Evolutionary conservation across 2,329 filamentous ascomycete species (phyloP), one percentile per base, ranked within the genome.

Genomic region (Phialemonium atrogriseum): DNA sequence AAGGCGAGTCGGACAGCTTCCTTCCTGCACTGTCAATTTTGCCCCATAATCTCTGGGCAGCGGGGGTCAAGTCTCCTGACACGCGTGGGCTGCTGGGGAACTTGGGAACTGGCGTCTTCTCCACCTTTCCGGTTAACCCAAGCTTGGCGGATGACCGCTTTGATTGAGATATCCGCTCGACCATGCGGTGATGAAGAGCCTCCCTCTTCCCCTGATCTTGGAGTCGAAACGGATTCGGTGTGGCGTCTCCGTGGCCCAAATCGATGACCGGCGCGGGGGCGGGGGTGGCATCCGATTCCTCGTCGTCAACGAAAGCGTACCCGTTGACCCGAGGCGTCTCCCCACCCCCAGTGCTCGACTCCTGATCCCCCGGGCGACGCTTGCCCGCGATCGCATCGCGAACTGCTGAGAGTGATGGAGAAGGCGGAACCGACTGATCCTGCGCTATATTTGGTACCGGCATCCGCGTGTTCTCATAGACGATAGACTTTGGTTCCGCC

Each of bases 251-350:
- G 8, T 70, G 62, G 2, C 76, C 70, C 7, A 83, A 60, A 33
- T 78, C 59, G 47, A 81, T 66, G 39, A 61, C 41, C n/a, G 64
- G 58, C 27, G 51, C 39, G 10, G 47, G 23, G 7, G 33, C 15
- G 5, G 33, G n/a, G 7, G 54, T 30, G 66, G 65, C 32, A 11
- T 68, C 68, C 1, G 73, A 71, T 24, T 73, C 68, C 29, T 82
- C 83, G 35, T 93, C 86, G 44, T 94, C 87, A 21, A 98, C 88
- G 56, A 94, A 96, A 0, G 86, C 75, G 54, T 95, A 98, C 2
- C 91, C 91, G 41, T 93, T 94, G 1, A 96, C 84, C 3, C 85
- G 73, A 1, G 89, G 91, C 0, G 89, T 96, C 55, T 93, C 87
- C 36, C 80, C 82, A 1, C 66, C 66, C 3, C 68, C 68, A 8